These are phyloP conservation scores for Linum lewisii DNA, from an alignment of 345 rosid species.

Conservation along the genomic window DNA sequence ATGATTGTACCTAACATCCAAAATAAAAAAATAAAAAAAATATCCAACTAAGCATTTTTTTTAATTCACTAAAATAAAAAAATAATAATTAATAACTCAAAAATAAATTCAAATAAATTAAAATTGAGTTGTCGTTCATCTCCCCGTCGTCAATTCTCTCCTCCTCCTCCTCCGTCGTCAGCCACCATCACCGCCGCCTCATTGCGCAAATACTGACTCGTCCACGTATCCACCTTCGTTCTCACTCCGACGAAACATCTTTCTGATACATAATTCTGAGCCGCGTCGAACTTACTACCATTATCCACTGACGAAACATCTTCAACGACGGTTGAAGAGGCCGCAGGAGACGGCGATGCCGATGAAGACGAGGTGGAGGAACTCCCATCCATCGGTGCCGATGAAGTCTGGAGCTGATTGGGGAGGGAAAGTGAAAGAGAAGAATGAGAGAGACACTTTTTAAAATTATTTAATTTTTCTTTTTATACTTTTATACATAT, in stretches of 20 bases:
- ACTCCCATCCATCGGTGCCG: constrained; percentile 64
- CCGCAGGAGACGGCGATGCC: constrained; percentile 98
- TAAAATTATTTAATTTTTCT: too few species aligned
- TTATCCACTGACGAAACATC: constrained; percentile 31
- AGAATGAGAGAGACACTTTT: too few species aligned
- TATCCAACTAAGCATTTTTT: too few species aligned
- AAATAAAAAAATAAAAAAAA: too few species aligned
- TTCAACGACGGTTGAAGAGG: constrained; percentile 53
- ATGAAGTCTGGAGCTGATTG: constrained; percentile 67
- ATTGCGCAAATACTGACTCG: constrained; percentile 46
- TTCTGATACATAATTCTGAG: constrained; percentile 61
- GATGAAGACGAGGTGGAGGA: constrained; percentile 80
- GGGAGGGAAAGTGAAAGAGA: constrained; percentile 29
- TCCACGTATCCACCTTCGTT: constrained; percentile 62
- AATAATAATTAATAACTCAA: too few species aligned
- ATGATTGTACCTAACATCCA: too few species aligned
- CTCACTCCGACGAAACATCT: constrained; percentile 33
- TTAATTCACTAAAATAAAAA: too few species aligned
- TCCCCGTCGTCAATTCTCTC: constrained; percentile 8
- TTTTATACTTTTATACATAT: too few species aligned
- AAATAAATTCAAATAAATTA: too few species aligned
- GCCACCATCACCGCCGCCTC: constrained; percentile 44
- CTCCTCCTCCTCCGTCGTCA: too few species aligned
- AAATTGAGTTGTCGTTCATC: too few species aligned
- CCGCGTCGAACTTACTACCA: constrained; percentile 34